Conservation (phyloP, 140 eudicot genomes). For the Cichorium intybus region DNA sequence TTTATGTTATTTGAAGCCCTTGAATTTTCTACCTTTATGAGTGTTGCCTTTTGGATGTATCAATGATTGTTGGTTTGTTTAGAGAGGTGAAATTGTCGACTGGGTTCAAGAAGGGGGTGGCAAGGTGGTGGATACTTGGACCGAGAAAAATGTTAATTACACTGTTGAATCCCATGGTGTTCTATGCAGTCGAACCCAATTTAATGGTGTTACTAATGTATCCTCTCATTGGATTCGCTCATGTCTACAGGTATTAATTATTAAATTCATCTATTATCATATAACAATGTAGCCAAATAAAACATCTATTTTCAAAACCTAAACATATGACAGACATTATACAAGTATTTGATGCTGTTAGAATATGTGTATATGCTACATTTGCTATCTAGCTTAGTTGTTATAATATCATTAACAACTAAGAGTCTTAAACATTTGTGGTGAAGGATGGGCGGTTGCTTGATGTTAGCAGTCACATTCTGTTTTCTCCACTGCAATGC, state of each 20-base stretch:
- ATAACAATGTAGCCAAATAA: background rate
- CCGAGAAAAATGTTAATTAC: slow-evolving; percentile 47
- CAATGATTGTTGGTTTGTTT: slow-evolving; percentile 13
- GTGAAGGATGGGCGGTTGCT: slow-evolving; percentile 76
- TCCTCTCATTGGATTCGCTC: slow-evolving; percentile 87
- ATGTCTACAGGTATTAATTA: slow-evolving; percentile 86
- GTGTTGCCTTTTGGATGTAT: background rate
- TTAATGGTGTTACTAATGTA: slow-evolving; percentile 46
- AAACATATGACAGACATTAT: slow-evolving; percentile 1
- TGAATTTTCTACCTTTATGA: background rate
- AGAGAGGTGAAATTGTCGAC: slow-evolving; percentile 73
- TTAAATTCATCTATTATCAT: background rate
- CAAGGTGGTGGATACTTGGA: slow-evolving; percentile 45
- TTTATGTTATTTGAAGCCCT: background rate
- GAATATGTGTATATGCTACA: background rate
- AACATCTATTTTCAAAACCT: background rate
- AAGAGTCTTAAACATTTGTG: slow-evolving; percentile 16
- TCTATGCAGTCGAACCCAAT: slow-evolving; percentile 20
- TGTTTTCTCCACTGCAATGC: slow-evolving; percentile 95
- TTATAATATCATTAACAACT: background rate
- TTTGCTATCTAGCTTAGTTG: background rate
- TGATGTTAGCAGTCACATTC: slow-evolving; percentile 76
- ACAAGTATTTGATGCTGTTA: background rate
- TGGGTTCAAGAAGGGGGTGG: slow-evolving; percentile 96
- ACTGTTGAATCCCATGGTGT: slow-evolving; percentile 79